These are phyloP conservation scores for Penicillium occitanis DNA, from an alignment of 2,329 filamentous ascomycete genomes.

Conservation along the genomic window DNA sequence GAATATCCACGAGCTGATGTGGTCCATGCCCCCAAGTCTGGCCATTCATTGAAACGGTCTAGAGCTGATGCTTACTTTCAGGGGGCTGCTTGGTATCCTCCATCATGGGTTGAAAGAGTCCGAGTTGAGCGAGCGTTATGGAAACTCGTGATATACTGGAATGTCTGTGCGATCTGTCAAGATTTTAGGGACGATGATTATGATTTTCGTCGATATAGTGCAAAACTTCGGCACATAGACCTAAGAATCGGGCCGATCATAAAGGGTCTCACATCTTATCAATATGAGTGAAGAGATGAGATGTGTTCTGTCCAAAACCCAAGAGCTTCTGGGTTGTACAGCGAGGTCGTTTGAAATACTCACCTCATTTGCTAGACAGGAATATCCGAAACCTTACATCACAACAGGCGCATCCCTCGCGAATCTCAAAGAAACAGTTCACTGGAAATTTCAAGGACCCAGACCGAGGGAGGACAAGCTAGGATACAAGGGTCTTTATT, in stretches of 20 bases:
- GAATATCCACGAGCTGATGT: background rate
- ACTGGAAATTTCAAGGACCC: background rate
- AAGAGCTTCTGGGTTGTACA: background rate
- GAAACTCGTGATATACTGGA: slow-evolving; percentile 1
- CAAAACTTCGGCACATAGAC: background rate
- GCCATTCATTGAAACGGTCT: background rate
- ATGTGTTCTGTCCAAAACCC: background rate
- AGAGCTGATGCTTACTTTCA: background rate
- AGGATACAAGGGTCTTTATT: background rate
- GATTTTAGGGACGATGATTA: background rate
- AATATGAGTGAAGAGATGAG: background rate
- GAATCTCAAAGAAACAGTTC: background rate
- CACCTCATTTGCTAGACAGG: background rate
- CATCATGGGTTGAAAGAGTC: background rate
- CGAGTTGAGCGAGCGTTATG: slow-evolving; percentile 1
- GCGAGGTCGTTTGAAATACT: background rate
- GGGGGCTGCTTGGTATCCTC: background rate
- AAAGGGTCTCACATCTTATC: background rate
- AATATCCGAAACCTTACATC: background rate
- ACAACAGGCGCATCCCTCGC: background rate
- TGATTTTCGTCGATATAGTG: background rate
- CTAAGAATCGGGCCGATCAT: background rate
- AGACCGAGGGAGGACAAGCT: background rate
- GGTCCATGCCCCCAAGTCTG: background rate
- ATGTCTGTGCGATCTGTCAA: background rate